Percentiles rank a stretch among this genome's conserved stretches.
phyloP scores from a whole-genome alignment of 495 filamentous ascomycete species.

The Penicillium robsamsonii region DNA sequence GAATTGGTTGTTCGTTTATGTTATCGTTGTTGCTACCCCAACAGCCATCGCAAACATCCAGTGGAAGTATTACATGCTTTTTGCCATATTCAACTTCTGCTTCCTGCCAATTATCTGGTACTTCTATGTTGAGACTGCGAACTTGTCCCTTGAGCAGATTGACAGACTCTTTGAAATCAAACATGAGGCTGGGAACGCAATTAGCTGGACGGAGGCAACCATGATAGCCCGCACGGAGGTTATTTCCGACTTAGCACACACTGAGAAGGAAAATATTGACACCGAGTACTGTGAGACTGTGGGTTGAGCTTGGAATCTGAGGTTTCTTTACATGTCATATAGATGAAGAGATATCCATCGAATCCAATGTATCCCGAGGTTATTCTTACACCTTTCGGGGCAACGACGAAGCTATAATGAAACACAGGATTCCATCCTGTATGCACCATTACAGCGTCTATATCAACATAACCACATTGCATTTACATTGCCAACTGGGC shows the following conservation, averaged over 20 bases:
- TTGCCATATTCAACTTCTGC: conserved; percentile 27
- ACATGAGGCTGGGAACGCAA: not conserved
- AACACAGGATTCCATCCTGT: no score
- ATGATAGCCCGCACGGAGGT: conserved; percentile 7
- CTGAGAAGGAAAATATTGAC: not conserved
- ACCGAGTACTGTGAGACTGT: not conserved
- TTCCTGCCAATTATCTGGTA: conserved; percentile 33
- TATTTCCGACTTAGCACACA: not conserved
- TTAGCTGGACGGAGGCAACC: not conserved
- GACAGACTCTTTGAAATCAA: conserved; percentile 29
- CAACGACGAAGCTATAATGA: no score
- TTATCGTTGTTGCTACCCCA: conserved; percentile 38
- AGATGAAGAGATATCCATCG: no score
- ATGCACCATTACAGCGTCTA: no score
- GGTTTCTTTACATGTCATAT: not conserved
- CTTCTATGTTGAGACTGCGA: conserved; percentile 34
- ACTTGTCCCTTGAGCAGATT: conserved; percentile 34
- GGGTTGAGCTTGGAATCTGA: not conserved
- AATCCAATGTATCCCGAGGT: no score
- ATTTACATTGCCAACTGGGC: no score
- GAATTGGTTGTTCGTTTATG: conserved; percentile 28
- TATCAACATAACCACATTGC: no score
- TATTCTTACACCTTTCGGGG: no score
- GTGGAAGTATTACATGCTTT: conserved; percentile 38
- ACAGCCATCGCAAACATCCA: conserved; percentile 26